phyloP scores from a whole-genome alignment of 1,139 yeast genomes.

The Geotrichum citri-aurantii region DNA sequence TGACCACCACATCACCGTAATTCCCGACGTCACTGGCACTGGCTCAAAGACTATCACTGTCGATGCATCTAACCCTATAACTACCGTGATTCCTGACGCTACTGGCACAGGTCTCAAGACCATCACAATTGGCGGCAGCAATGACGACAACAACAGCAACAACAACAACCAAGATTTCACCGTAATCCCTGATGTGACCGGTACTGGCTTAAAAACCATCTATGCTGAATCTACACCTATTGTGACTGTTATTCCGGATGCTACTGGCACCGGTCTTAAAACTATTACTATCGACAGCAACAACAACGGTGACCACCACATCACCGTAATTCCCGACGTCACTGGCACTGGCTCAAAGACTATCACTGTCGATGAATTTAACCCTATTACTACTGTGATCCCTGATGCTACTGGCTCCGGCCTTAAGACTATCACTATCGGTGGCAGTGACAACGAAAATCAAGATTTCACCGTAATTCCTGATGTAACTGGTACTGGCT shows the following conservation, averaged over 20 bases:
- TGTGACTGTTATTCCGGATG: not conserved
- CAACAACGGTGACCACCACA: not conserved
- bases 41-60: not conserved
- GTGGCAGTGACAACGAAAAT: not conserved
- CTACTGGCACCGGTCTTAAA: not conserved
- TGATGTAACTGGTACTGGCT: not conserved
- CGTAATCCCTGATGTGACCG: not conserved
- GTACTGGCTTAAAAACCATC: not conserved
- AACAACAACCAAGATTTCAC: not conserved
- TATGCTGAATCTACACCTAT: not conserved
- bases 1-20: not conserved
- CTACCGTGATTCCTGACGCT: not conserved
- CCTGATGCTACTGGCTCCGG: not conserved
- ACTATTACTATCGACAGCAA: not conserved
- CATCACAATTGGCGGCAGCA: not conserved
- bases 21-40: not conserved
- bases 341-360: not conserved
- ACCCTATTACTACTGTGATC: not conserved
- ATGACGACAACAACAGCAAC: not conserved
- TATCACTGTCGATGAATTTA: not conserved
- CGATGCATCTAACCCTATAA: not conserved
- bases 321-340: not conserved
- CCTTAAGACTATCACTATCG: not conserved
- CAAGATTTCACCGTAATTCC: not conserved
- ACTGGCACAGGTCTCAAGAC: not conserved